Base-by-base conservation (phyloP, 352 stramenopile species). In the Globisporangium parvum region DNA sequence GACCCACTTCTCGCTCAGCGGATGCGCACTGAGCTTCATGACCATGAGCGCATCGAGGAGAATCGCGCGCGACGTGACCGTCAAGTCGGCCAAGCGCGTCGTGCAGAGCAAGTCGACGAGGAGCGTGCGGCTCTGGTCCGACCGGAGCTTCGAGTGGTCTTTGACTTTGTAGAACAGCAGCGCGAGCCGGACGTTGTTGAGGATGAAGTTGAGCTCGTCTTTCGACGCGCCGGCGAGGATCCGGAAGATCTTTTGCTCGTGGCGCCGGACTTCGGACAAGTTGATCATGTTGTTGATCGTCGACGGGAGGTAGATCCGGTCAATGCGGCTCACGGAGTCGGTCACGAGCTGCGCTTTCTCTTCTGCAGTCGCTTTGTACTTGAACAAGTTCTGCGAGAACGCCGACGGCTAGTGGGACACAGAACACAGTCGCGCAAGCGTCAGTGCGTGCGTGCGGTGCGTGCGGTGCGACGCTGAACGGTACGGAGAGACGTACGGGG, bases 131-230 rank as follows among this genome's bases (percentile, higher is more conserved):
- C 85, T 93, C 45, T 90, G 73, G 54, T 94, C 81, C 18, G 82
- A 71, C 9, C 82, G 75, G 44, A 78, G 35, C 59, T 76, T 85
- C 9, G 77, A 85, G 62, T 89, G 77, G 62, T 96, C 89, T 66
- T 99, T 99, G 50, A 99, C 93, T 76, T 99, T 99, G 78, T 98
- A 98, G 63, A 99, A 97, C 1, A 99, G 76, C 51, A 98, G 82
- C 18, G 91, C 94, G 14, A 99, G 70, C 17, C 96, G 95, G 26
- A 98, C 87, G 67, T 98, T 87, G 61, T 86, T 88, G 50, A 99
- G 69, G 33, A 99, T 88, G 69, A 97, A 98, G 71, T 99, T 99
- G 18, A 99, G 82, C 65, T 98, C 95, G 55, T 97, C 89, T 41
- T 96, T 88, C 28, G 95, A 95, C 14, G 94, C 95, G 51, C 97